Evolutionary conservation across 2,329 filamentous ascomycete genomes (phyloP), one percentile per base, ranked within the genome.

Genomic region (Phialophora verrucosa): DNA sequence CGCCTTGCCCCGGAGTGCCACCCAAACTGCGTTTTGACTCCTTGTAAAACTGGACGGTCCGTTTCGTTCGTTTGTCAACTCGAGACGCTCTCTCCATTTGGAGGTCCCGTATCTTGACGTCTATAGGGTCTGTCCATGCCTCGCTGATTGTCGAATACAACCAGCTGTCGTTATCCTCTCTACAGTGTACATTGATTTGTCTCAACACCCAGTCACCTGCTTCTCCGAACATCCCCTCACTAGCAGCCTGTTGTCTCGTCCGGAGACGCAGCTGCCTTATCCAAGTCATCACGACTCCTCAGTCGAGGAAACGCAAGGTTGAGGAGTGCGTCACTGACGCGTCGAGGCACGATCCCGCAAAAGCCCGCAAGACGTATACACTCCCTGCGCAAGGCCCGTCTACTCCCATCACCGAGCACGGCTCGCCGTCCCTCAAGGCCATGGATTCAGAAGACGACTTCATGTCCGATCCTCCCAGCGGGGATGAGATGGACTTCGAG

Each of bases 381-480:
- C 50, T 47, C 14, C 67, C 58, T 35, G 42, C 61, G 32, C 69
- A 70, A 70, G 67, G 70, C 64, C 77, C 78, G 47, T 80, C 81
- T 51, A 84, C 86, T 49, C 87, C 88, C 25, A 85, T 73, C n/a
- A 72, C 72, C 73, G 73, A 78, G 68, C 69, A 83, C 64, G 78
- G 75, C 68, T 80, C 79, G 23, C 78, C 80, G 20, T 75, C 77
- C 27, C 76, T 76, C 59, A 82, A 82, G 25, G 71, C 81, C 42
- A 97, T 97, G 93, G 93, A 97, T 81, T 97, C 93, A 8, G 94
- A 98, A 74, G 93, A 97, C 75, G 94, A 97, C 67, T 93, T 93
- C 78, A 90, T 95, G 86, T 96, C 91, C 73, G 88, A 89, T 75
- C 84, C 89, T 73, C 94, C 91, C 50, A 96, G 91, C 75, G 90